Evolutionary conservation across 2,329 filamentous ascomycete genomes (phyloP).

Genomic region (Botrytis tulipae): DNA sequence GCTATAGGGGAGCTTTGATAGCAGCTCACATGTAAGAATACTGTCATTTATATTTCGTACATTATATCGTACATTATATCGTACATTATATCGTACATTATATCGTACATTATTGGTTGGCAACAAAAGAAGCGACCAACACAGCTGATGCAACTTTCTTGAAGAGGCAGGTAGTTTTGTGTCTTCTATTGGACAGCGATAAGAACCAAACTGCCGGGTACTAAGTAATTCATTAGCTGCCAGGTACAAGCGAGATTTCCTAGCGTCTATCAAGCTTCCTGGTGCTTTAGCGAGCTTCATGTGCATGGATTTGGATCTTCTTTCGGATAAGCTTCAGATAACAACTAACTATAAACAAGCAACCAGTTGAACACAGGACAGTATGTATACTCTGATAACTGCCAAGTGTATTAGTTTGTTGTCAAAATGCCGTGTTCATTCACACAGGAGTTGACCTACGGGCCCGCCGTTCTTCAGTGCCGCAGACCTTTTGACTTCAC

Average conservation of each 20-base stretch:
- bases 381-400: background rate
- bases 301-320: background rate
- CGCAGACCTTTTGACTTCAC: constrained; percentile 32
- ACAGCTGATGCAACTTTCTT: background rate
- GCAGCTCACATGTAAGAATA: background rate
- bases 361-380: background rate
- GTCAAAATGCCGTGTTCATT: background rate
- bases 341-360: background rate
- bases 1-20: background rate
- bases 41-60: background rate
- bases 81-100: background rate
- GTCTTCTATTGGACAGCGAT: background rate
- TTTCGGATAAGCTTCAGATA: background rate
- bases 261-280: background rate
- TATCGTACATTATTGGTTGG: background rate
- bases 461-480: background rate
- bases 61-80: background rate
- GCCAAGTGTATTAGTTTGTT: background rate
- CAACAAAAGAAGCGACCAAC: background rate
- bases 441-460: background rate
- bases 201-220: background rate
- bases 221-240: background rate
- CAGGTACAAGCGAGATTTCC: background rate
- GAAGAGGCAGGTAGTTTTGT: background rate
- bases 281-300: background rate